Conservation (phyloP, 2,329 filamentous ascomycete genomes). For the Aspergillus clavatus region DNA sequence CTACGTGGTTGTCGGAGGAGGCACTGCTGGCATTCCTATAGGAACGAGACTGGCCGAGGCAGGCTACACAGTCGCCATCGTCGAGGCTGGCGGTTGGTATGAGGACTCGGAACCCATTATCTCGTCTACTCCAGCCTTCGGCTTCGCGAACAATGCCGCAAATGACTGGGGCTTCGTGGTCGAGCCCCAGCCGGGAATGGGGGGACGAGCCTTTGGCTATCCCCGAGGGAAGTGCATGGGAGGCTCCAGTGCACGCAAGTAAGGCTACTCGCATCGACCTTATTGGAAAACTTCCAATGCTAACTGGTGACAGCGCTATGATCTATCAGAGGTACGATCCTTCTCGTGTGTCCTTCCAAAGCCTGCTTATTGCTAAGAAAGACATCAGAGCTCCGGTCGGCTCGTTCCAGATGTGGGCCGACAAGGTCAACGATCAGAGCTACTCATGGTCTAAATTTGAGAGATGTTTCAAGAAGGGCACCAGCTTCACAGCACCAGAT, state of each 20-base stretch:
- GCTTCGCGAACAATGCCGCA: background rate
- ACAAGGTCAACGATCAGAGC: background rate
- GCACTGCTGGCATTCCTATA: background rate
- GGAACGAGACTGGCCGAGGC: background rate
- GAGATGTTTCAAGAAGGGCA: background rate
- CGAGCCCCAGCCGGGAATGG: background rate
- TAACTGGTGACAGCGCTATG: background rate
- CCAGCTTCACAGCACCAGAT: background rate
- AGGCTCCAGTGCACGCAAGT: background rate
- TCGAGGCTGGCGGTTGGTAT: background rate
- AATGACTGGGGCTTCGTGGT: background rate
- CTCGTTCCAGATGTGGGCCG: background rate
- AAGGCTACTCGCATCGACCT: background rate
- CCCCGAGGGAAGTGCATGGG: background rate
- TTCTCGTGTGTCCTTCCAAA: background rate
- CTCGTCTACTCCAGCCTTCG: background rate
- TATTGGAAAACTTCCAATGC: background rate
- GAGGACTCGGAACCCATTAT: background rate
- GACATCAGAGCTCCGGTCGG: background rate
- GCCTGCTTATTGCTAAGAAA: background rate
- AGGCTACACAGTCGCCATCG: background rate
- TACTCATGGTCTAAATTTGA: background rate
- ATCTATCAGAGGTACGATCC: background rate
- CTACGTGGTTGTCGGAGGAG: background rate
- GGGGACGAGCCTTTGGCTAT: background rate